Conservation (phyloP, 2,329 filamentous ascomycete species). For the Bipolaris oryzae region DNA sequence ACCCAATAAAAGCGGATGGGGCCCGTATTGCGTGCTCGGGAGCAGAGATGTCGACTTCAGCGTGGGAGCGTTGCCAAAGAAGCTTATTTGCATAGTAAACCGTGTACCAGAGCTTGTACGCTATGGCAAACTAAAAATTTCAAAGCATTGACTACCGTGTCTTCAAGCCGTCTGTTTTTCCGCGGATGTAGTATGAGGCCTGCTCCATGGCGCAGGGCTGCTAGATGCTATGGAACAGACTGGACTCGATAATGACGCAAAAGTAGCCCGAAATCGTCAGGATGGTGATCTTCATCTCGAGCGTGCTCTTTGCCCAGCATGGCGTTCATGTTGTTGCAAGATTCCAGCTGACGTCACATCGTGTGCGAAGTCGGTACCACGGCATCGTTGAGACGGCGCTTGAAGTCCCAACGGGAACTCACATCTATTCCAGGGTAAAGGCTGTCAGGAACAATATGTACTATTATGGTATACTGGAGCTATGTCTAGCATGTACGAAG, state of each 20-base stretch:
- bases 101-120: not conserved
- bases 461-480: not conserved
- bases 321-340: conserved; percentile 1
- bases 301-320: not conserved
- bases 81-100: not conserved
- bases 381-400: conserved; percentile 5
- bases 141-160: not conserved
- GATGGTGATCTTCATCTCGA: not conserved
- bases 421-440: conserved; percentile 1
- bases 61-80: conserved; percentile 7
- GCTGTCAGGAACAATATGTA: not conserved
- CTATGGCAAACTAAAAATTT: not conserved
- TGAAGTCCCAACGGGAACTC: conserved; percentile 4
- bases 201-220: not conserved
- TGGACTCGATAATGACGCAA: not conserved
- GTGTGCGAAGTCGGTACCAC: conserved; percentile 4
- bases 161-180: not conserved
- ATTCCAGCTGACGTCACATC: conserved; percentile 8
- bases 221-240: not conserved
- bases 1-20: conserved; percentile 29
- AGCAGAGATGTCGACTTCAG: conserved; percentile 37
- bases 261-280: not conserved
- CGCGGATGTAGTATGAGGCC: not conserved
- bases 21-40: conserved; percentile 44
- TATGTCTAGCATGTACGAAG: not conserved